phyloP scores from a whole-genome alignment of 2,329 filamentous ascomycete genomes.

The Hypoxylon sp. region DNA sequence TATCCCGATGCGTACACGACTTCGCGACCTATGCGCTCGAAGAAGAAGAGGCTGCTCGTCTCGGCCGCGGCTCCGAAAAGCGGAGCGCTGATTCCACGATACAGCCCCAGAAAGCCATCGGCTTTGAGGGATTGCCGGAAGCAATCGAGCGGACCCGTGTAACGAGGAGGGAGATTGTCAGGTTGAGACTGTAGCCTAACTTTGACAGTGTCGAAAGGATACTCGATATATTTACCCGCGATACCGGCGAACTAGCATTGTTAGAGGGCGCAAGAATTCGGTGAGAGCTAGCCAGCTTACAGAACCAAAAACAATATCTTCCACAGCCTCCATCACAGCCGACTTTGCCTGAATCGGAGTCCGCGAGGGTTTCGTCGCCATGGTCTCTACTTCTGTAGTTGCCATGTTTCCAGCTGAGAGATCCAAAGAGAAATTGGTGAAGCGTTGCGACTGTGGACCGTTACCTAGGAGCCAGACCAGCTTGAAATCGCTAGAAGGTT shows the following conservation, averaged over 20 bases:
- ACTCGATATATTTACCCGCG: conserved; percentile 96
- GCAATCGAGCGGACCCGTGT: conserved; percentile 91
- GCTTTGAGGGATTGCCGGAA: conserved; percentile 86
- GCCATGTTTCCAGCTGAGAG: conserved; percentile 47
- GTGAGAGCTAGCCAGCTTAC: conserved; percentile 66
- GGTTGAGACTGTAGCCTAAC: conserved; percentile 97
- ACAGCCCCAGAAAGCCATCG: conserved; percentile 86
- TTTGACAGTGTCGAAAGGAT: conserved; percentile 98
- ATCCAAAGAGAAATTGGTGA: conserved; percentile 18
- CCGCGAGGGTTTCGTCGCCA: conserved; percentile 45
- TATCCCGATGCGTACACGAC: conserved; percentile 70
- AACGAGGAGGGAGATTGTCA: conserved; percentile 83
- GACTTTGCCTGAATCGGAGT: conserved; percentile 46
- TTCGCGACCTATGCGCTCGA: conserved; percentile 82
- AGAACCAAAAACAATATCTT: conserved; percentile 91
- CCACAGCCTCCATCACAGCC: conserved; percentile 76
- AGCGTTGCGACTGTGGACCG: conserved; percentile 17
- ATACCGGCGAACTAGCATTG: conserved; percentile 79
- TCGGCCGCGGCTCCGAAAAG: conserved; percentile 92
- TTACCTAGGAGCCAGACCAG: conserved; percentile 16
- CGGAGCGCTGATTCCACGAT: conserved; percentile 93
- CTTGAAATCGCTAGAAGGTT: conserved; percentile 13
- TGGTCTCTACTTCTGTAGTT: conserved; percentile 45
- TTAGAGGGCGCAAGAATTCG: conserved; percentile 35
- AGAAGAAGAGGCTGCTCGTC: conserved; percentile 93